These are phyloP conservation scores for Metarhizium anisopliae DNA, from an alignment of 2,329 filamentous ascomycete genomes.

Conservation along the genomic window DNA sequence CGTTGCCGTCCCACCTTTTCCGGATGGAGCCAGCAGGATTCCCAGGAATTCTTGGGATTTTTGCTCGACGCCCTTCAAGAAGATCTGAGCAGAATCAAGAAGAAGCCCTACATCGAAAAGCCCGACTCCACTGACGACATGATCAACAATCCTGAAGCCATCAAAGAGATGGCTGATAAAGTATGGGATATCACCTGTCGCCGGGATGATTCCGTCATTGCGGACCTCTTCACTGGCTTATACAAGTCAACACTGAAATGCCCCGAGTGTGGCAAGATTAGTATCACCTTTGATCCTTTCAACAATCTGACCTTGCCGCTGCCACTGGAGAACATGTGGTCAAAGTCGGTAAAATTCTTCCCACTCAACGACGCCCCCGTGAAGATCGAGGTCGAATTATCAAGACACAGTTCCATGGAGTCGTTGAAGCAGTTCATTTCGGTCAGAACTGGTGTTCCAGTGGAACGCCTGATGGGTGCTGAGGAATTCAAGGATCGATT, in stretches of 20 bases:
- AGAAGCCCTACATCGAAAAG: slow-evolving; percentile 96
- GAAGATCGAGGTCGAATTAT: slow-evolving; percentile 67
- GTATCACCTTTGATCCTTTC: slow-evolving; percentile 97
- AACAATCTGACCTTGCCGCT: slow-evolving; percentile 88
- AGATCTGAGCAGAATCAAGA: slow-evolving; percentile 84
- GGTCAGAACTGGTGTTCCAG: slow-evolving; percentile 54
- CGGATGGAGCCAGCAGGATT: slow-evolving; percentile 93
- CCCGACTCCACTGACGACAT: slow-evolving; percentile 97
- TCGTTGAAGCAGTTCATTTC: slow-evolving; percentile 62
- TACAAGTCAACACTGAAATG: slow-evolving; percentile 97
- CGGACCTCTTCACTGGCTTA: slow-evolving; percentile 92
- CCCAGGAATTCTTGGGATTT: slow-evolving; percentile 93
- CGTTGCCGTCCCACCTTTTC: slow-evolving; percentile 78
- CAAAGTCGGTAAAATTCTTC: slow-evolving; percentile 64
- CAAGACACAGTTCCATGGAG: slow-evolving; percentile 64
- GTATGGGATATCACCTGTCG: slow-evolving; percentile 89
- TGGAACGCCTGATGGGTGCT: slow-evolving; percentile 62
- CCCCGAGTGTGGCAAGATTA: slow-evolving; percentile 84
- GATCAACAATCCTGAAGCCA: slow-evolving; percentile 71
- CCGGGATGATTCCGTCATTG: slow-evolving; percentile 90
- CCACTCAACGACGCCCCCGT: slow-evolving; percentile 66
- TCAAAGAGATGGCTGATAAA: slow-evolving; percentile 75
- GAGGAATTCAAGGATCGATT: slow-evolving; percentile 80
- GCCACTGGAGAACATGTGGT: slow-evolving; percentile 78
- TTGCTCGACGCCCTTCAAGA: slow-evolving; percentile 91